A percentile compares a stretch with the other conserved stretches of the same genome.
Evolutionary conservation across 1,284 basidiomycete species (phyloP).

Genomic region (Grifola frondosa): DNA sequence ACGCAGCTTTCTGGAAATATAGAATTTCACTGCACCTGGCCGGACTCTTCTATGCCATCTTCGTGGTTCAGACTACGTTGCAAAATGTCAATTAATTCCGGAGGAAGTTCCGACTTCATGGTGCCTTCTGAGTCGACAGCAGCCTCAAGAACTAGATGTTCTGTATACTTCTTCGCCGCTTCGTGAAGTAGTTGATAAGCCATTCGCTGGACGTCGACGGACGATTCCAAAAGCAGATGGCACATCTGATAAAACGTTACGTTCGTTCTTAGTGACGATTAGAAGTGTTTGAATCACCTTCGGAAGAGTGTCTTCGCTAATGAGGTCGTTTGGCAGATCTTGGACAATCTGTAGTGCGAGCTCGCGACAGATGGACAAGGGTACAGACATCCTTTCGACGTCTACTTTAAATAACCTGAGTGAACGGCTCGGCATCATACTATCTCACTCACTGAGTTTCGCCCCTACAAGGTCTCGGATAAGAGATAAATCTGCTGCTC

Average conservation of each 20-base stretch:
- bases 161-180: conserved; percentile 69
- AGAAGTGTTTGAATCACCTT: conserved; percentile 43
- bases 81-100: conserved; percentile 66
- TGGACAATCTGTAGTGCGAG: conserved; percentile 67
- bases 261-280: background rate
- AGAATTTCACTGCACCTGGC: conserved; percentile 29
- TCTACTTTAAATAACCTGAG: conserved; percentile 33
- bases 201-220: conserved; percentile 66
- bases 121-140: conserved; percentile 66
- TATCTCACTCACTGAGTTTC: conserved; percentile 45
- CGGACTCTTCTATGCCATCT: conserved; percentile 38
- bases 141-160: conserved; percentile 81
- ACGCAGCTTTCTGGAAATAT: background rate
- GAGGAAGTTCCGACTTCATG: conserved; percentile 57
- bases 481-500: conserved; percentile 50
- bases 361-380: conserved; percentile 67
- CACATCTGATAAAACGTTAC: conserved; percentile 55
- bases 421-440: background rate
- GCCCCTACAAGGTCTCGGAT: conserved; percentile 60
- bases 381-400: conserved; percentile 43
- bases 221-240: conserved; percentile 69
- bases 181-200: conserved; percentile 65
- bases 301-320: conserved; percentile 63
- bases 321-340: conserved; percentile 61
- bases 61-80: conserved; percentile 44